Evolutionary conservation across 1,139 yeast species (phyloP), one percentile per base, ranked within the genome.

Genomic region (Spencermartinsiella ligniputridi): DNA sequence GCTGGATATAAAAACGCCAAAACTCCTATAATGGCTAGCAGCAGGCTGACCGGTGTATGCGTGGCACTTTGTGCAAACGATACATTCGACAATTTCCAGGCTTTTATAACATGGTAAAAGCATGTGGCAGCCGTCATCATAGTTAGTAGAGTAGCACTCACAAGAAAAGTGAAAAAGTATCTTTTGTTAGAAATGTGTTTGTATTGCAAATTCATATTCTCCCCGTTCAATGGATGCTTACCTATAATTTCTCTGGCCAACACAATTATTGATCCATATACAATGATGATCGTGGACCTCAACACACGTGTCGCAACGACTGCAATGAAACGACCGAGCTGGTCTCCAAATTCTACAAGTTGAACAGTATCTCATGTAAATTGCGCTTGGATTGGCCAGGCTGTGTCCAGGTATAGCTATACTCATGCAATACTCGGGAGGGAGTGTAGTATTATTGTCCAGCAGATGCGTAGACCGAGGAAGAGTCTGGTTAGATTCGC

Each of bases 181-280:
- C 74, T 78, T 49, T n/a, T n/a, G n/a, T n/a, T n/a, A n/a, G n/a
- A n/a, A n/a, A n/a, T n/a, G n/a, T n/a, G n/a, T n/a, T n/a, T n/a
- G n/a, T n/a, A n/a, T n/a, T n/a, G n/a, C n/a, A n/a, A n/a, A n/a
- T n/a, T n/a, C n/a, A n/a, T n/a, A n/a, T n/a, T n/a, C n/a, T n/a
- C n/a, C n/a, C n/a, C n/a, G n/a, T n/a, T n/a, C n/a, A n/a, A n/a
- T n/a, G n/a, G n/a, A 71, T n/a, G 25, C 52, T 21, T 48, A 55
- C 54, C 63, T 52, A 57, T 84, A 85, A 57, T 85, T 86, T 45
- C 85, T 67, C 51, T 78, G 74, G 0, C 95, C 95, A 35, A 86
- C 72, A 60, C 95, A 86, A 55, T 81, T 85, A 58, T 84, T 83
- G 49, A 86, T 63, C 90, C 92, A 86, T 6, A 77, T 63, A 59